Conservation (phyloP, 805 yeast genomes). For the Starmerella bombicola region DNA sequence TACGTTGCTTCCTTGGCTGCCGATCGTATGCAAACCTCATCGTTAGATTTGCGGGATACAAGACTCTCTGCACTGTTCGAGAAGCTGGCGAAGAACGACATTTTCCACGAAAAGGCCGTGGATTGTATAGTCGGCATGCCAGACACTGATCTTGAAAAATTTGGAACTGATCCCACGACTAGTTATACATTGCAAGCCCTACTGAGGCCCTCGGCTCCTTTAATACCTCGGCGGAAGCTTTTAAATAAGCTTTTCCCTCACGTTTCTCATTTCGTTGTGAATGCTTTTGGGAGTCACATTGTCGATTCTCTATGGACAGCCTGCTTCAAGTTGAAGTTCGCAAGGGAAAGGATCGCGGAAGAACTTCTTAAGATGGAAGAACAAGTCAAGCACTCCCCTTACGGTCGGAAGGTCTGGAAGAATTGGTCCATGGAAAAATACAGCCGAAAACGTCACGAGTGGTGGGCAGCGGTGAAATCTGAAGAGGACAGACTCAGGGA, state of each 20-base stretch:
- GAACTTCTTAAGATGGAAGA: constrained; percentile 47
- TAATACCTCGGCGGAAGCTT: constrained; percentile 50
- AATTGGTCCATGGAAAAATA: constrained; percentile 86
- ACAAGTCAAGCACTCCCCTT: constrained; percentile 66
- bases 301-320: constrained; percentile 76
- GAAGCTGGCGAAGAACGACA: constrained; percentile 57
- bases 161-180: constrained; percentile 82
- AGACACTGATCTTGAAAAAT: constrained; percentile 47
- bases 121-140: constrained; percentile 36
- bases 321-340: constrained; percentile 62
- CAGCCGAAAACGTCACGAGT: constrained; percentile 59
- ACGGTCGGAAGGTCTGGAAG: constrained; percentile 89
- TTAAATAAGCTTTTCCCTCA: constrained; percentile 49
- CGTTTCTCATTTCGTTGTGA: constrained; percentile 53
- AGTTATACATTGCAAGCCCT: constrained; percentile 75
- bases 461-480: constrained; percentile 44
- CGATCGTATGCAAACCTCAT: constrained; percentile 14
- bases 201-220: constrained; percentile 37
- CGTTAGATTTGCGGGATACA: constrained; percentile 17
- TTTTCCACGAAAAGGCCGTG: constrained; percentile 35
- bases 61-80: constrained; percentile 40
- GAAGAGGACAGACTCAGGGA: constrained; percentile 25
- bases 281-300: constrained; percentile 84
- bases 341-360: constrained; percentile 73
- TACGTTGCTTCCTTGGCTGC: constrained; percentile 22